phyloP scores from a whole-genome alignment of 129 eudicot species.

The Apium graveolens region DNA sequence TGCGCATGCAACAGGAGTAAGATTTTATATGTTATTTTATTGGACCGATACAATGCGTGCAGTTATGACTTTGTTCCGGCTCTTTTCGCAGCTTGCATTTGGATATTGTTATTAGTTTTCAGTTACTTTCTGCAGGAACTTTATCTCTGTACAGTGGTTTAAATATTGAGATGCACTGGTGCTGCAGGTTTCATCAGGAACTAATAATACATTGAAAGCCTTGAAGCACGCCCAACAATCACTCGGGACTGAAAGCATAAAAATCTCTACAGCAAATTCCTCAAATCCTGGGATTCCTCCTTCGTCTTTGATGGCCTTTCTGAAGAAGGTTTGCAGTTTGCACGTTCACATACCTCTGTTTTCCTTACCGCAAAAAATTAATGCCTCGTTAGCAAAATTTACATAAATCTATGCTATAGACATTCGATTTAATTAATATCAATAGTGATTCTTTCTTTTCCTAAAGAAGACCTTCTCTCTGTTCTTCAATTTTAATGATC shows the following conservation, averaged over 20 bases:
- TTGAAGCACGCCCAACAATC: conserved; percentile 61
- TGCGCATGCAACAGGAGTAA: conserved; percentile 81
- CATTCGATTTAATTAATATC: background rate
- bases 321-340: conserved; percentile 47
- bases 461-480: background rate
- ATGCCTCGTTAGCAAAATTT: background rate
- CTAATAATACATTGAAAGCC: conserved; percentile 53
- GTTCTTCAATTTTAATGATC: background rate
- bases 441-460: background rate
- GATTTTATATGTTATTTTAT: conserved; percentile 10
- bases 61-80: background rate
- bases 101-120: background rate
- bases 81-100: conserved; percentile 4
- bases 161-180: background rate
- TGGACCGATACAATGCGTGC: background rate
- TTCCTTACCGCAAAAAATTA: background rate
- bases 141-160: background rate
- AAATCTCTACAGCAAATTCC: conserved; percentile 47
- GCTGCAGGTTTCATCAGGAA: conserved; percentile 45
- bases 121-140: background rate
- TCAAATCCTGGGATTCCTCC: conserved; percentile 98
- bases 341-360: background rate
- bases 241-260: conserved; percentile 44
- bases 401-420: background rate
- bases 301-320: conserved; percentile 81